Percentiles rank a stretch among this genome's conserved stretches.
Evolutionary conservation across 2,329 filamentous ascomycete species (phyloP).

Genomic region (Aureobasidium sp.): DNA sequence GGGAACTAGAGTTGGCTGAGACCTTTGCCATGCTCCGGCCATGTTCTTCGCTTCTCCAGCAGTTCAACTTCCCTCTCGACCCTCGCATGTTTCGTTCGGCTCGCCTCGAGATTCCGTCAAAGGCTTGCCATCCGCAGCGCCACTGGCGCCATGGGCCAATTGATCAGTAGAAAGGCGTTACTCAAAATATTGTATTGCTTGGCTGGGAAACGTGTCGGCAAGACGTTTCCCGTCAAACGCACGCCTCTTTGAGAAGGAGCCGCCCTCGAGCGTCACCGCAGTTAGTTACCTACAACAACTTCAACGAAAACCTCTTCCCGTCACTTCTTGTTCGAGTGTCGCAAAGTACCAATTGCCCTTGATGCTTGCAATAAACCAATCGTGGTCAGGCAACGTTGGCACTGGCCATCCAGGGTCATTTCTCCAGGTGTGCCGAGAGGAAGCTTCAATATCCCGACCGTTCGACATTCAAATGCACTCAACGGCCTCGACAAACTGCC

Average conservation of each 20-base stretch:
- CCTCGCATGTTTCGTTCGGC: neutral
- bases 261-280: neutral
- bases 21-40: neutral
- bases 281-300: too few species aligned
- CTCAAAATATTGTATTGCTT: slow-evolving; percentile 9
- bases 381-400: neutral
- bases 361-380: neutral
- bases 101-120: neutral
- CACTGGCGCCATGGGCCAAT: neutral
- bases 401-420: neutral
- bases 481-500: slow-evolving; percentile 1
- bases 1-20: neutral
- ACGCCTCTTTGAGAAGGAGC: neutral
- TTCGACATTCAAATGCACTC: neutral
- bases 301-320: neutral
- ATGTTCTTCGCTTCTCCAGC: neutral
- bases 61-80: neutral
- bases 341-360: neutral
- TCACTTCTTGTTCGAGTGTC: neutral
- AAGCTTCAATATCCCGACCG: slow-evolving; percentile 6
- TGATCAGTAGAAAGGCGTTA: slow-evolving; percentile 9
- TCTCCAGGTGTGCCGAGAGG: neutral
- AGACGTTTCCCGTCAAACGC: slow-evolving; percentile 4
- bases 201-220: neutral
- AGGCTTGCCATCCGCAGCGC: slow-evolving; percentile 7